Conservation (phyloP, 768 basidiomycete species). For the Xerocomus brunneocitrinus region DNA sequence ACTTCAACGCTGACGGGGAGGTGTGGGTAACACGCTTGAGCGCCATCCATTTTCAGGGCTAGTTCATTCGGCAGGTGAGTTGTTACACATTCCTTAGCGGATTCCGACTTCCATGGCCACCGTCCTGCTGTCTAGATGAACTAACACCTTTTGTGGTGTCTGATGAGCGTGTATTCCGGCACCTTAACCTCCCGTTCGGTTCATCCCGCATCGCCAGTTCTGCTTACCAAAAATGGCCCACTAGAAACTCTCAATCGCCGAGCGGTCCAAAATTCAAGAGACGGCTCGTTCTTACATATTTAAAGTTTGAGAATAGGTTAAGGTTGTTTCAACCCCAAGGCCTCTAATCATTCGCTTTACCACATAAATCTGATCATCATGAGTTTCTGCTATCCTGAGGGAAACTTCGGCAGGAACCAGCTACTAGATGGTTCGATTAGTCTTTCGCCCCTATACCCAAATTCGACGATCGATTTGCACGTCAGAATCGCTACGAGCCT, state of each 20-base stretch:
- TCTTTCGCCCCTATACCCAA: conserved; percentile 96
- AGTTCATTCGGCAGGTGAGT: conserved; percentile 89
- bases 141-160: conserved; percentile 84
- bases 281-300: conserved; percentile 57
- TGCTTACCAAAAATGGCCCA: conserved; percentile 73
- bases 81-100: conserved; percentile 32
- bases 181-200: conserved; percentile 74
- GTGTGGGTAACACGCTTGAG: conserved; percentile 84
- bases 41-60: conserved; percentile 90
- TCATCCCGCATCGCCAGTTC: conserved; percentile 71
- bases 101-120: conserved; percentile 84
- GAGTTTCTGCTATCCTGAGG: conserved; percentile 69
- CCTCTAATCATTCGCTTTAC: conserved; percentile 90
- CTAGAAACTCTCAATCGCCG: conserved; percentile 64
- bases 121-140: conserved; percentile 86
- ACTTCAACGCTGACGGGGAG: conserved; percentile 70
- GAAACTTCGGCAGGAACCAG: conserved; percentile 92
- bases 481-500: conserved; percentile 94
- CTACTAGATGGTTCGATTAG: conserved; percentile 94
- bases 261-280: conserved; percentile 42
- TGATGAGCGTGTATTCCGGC: conserved; percentile 79
- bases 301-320: conserved; percentile 78
- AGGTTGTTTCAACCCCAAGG: conserved; percentile 85
- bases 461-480: conserved; percentile 95
- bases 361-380: conserved; percentile 42